Evolutionary conservation across 768 basidiomycete genomes (phyloP), one percentile per base, ranked within the genome.

Genomic region (Lactarius quietus): DNA sequence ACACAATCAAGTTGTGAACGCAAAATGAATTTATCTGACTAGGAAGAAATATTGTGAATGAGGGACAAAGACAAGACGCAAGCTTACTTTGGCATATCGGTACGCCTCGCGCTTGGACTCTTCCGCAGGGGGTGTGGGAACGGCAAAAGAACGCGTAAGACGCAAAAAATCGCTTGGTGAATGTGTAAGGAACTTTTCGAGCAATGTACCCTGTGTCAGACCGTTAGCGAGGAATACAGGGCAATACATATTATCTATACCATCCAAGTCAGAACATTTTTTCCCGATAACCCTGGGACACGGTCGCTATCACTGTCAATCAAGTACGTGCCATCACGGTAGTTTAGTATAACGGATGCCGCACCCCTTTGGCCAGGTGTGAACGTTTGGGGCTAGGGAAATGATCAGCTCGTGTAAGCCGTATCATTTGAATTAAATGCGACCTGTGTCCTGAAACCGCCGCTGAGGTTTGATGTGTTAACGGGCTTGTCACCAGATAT

Each of bases 1-100:
- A 86, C 77, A 69, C 95, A 93, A 72, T 99, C 96, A 7, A 99
- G 82, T 74, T 99, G 96, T 0, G 95, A 96, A 17, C 96, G 90
- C 89, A 98, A 94, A 29, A 98, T 78, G 67, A 97, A 87, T 12
- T 79, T 79, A 14, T 80, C 75, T 6, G 83, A 83, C 86, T 87
- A 53, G 15, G 8, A 31, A 28, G 54, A 28, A 57, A 53, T 20
- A 33, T 48, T 35, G 61, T 17, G 6, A 29, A 58, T 35, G 33
- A 6, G 20, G 35, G 38, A 3, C 26, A 18, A 12, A 35, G 3
- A 33, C 15, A 3, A 62, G 35, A 35, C 23, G 23, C 1, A 39
- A 12, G 72, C 80, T 36, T 48, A 92, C 95, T 80, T 87, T 88
- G 1, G 92, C 82, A 76, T 92, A 98, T 51, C 92, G 86, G 74